A percentile compares a stretch with the other conserved stretches of the same genome.
phyloP scores from a whole-genome alignment of 2,329 filamentous ascomycete genomes.

The Fusarium abutilonis region DNA sequence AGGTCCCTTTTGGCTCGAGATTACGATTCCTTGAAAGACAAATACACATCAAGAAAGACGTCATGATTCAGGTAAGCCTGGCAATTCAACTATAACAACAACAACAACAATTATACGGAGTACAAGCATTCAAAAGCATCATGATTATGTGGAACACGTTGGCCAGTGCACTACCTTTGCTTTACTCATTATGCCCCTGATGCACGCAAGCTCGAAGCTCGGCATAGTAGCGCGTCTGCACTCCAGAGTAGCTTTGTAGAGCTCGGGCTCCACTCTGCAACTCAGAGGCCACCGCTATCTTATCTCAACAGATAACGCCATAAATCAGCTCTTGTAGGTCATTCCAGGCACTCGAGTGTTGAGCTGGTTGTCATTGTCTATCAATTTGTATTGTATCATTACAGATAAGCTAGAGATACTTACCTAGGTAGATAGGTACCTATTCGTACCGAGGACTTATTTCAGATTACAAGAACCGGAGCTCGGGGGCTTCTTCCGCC shows the following conservation, averaged over 20 bases:
- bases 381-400: constrained; percentile 8
- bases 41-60: constrained; percentile 20
- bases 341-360: constrained; percentile 27
- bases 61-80: constrained; percentile 32
- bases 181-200: not conserved
- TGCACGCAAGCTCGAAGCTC: constrained; percentile 25
- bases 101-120: not conserved
- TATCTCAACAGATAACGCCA: constrained; percentile 43
- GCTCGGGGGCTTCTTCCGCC: constrained; percentile 14
- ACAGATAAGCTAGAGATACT: constrained; percentile 5
- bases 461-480: constrained; percentile 13
- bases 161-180: constrained; percentile 14
- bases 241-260: constrained; percentile 22
- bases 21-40: constrained; percentile 33
- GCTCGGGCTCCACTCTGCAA: constrained; percentile 30
- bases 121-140: constrained; percentile 12
- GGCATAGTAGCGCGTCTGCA: constrained; percentile 18
- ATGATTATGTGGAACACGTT: constrained; percentile 1
- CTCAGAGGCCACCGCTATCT: constrained; percentile 38
- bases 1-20: constrained; percentile 23
- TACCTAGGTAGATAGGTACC: not conserved
- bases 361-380: constrained; percentile 3
- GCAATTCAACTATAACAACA: constrained; percentile 6
- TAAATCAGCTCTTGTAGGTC: constrained; percentile 36
- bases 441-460: too few species aligned